Conservation (phyloP, 1,139 yeast genomes). For the Entelexis sorbosivorans region DNA sequence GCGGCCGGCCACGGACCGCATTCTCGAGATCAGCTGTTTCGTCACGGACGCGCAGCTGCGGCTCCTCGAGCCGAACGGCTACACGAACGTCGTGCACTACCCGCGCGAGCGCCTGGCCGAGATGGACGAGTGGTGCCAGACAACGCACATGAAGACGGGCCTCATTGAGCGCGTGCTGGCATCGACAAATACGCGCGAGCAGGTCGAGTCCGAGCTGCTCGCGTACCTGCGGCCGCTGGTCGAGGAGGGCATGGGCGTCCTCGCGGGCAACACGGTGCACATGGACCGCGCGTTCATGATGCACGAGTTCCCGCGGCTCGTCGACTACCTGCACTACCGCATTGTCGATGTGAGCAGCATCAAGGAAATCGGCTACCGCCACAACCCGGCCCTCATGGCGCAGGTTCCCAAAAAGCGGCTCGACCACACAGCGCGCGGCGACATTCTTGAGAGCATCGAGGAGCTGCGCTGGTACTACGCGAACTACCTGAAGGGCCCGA, state of each 20-base stretch:
- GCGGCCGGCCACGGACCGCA: conserved; percentile 57
- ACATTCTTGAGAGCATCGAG: conserved; percentile 76
- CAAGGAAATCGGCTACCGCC: conserved; percentile 68
- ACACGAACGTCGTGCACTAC: conserved; percentile 69
- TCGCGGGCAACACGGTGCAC: conserved; percentile 89
- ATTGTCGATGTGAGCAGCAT: conserved; percentile 79
- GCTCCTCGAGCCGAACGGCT: conserved; percentile 52
- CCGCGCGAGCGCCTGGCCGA: conserved; percentile 36
- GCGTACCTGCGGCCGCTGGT: conserved; percentile 49
- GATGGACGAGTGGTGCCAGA: conserved; percentile 25
- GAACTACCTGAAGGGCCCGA: conserved; percentile 35
- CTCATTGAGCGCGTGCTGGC: conserved; percentile 61
- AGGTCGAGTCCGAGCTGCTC: conserved; percentile 56
- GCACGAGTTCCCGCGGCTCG: conserved; percentile 66
- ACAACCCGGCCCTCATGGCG: conserved; percentile 52
- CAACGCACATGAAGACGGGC: conserved; percentile 40
- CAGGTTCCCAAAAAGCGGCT: conserved; percentile 52
- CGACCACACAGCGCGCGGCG: conserved; percentile 77
- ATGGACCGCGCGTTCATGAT: conserved; percentile 82
- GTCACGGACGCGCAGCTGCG: conserved; percentile 74
- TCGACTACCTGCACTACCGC: conserved; percentile 59
- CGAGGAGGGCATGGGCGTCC: conserved; percentile 40
- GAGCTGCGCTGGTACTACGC: conserved; percentile 72
- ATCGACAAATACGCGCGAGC: conserved; percentile 28
- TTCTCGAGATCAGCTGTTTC: conserved; percentile 85